Percentiles rank a stretch among this genome's conserved stretches.
Evolutionary conservation across 768 basidiomycete genomes (phyloP).

Genomic region (Trametes sanguinea): DNA sequence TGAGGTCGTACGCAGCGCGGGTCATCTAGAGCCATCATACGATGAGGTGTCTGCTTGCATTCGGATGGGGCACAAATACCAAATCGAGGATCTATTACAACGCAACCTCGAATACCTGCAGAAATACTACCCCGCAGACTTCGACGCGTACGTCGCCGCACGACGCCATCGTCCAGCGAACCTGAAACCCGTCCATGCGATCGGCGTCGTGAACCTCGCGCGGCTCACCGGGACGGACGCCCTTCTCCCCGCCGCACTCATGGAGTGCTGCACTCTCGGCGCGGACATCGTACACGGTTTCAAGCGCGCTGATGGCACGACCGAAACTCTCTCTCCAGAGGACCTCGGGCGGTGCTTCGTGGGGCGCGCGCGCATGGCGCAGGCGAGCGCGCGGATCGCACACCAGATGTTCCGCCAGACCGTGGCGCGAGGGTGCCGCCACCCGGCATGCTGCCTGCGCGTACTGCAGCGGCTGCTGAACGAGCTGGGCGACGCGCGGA

Average conservation of each 20-base stretch:
- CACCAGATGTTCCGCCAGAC: conserved; percentile 23
- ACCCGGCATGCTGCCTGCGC: conserved; percentile 17
- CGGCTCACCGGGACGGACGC: conserved; percentile 8
- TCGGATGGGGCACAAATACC: conserved; percentile 17
- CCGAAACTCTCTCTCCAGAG: conserved; percentile 17
- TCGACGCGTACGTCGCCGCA: conserved; percentile 2
- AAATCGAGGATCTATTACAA: conserved; percentile 10
- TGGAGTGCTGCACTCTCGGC: conserved; percentile 21
- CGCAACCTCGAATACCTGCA: conserved; percentile 4
- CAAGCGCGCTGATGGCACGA: conserved; percentile 6
- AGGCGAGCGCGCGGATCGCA: conserved; percentile 23
- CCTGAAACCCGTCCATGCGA: conserved; percentile 9
- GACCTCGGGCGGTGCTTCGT: conserved; percentile 24
- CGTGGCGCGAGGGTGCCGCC: conserved; percentile 12
- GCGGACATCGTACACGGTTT: conserved; percentile 16
- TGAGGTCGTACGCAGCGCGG: background rate
- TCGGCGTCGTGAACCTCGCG: conserved; percentile 23
- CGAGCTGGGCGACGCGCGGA: conserved; percentile 16
- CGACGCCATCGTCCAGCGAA: background rate
- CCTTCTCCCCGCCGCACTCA: conserved; percentile 24
- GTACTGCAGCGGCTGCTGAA: conserved; percentile 19
- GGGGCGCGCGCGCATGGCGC: conserved; percentile 20
- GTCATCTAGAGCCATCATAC: background rate
- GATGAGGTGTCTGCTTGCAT: conserved; percentile 13
- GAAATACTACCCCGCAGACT: conserved; percentile 4